Base-by-base conservation (phyloP, 2,329 filamentous ascomycete genomes). In the Penicillium oxalicum region DNA sequence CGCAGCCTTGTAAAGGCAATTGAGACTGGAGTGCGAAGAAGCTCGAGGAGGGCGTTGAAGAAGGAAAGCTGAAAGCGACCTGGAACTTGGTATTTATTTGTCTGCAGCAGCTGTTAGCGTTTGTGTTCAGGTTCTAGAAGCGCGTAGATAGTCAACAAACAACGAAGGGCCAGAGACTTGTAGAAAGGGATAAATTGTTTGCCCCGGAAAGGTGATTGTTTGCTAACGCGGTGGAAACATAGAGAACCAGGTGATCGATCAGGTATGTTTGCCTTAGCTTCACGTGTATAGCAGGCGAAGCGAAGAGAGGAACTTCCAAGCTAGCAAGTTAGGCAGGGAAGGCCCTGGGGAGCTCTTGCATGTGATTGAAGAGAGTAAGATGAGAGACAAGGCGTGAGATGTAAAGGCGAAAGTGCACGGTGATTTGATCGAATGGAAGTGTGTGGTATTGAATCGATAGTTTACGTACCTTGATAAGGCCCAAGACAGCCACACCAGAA, bases 401-500 rank as follows among this genome's bases (percentile, higher is more conserved):
- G 11, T 13, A 12, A 18, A 18, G 18, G 18, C 18, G 18, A 18
- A 18, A 18, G 18, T 18, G 18, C 18, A 18, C 18, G 18, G 18
- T 18, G 18, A 18, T 18, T 18, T 18, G 18, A 18, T 18, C 18
- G 18, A 18, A 18, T 18, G 27, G 29, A 8, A 45, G 24, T 2
- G 34, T 24, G 13, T 24, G 29, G 28, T 24, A 26, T 18, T 8
- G 36, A 36, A 12, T 28, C 18, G 25, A 24, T 9, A 18, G 9
- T 38, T 18, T 13, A 40, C 45, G 40, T 24, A 47, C 51, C 44
- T 38, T 34, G 18, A 33, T 13, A n/a, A 42, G 43, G 43, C 43
- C 27, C 43, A 45, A 45, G 43, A 45, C 43, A 45, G 43, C 43
- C 43, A 27, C 35, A 29, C 35, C 27, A n/a, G 12, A 6, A 27